Base-by-base conservation (phyloP, 2,329 filamentous ascomycete genomes). In the Talaromyces sp. region DNA sequence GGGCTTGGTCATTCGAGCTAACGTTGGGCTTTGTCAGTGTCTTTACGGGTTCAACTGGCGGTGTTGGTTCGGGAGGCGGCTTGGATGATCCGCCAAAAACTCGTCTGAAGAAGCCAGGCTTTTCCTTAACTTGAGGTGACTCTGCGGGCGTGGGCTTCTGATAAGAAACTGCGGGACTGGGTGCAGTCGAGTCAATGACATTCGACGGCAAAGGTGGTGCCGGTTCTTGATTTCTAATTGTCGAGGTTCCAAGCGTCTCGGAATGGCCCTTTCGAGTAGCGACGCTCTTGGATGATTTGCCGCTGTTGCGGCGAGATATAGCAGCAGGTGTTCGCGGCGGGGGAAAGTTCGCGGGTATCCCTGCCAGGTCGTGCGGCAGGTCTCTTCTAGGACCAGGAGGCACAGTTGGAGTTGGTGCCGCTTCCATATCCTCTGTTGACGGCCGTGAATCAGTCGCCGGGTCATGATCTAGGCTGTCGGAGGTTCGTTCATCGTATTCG, bases 71-170 rank as follows among this genome's bases (percentile, higher is more conserved):
- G 17, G 62, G 51, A 54, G 63, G 62, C 17, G 65, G 83, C 71
- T 84, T 90, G 39, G 89, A 86, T 10, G 88, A 89, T 44, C 89
- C 91, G 15, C 49, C 49, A 79, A 98, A 98, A 44, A 98, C 90
- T 65, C 93, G 87, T 68, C 92, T 87, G 80, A 98, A 98, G 80
- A 99, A 98, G 22, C 95, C 93, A 9, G 85, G 90, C 61, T 87
- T 86, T 70, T 91, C 88, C 71, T 89, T 91, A 58, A 68, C 79
- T 66, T 74, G 78, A 64, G 71, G 78, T 64, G 75, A 75, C 65
- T 71, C 78, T 63, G 72, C 74, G 63, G 72, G 74, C 49, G 74
- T 70, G 17, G 76, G 68, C 62, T 84, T 85, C 47, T 81, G 78
- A 63, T 80, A 79, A 52, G 78, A 80, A 59, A 84, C 80, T 19